Percentiles rank a stretch among this genome's conserved stretches.
phyloP scores from a whole-genome alignment of 2,329 filamentous ascomycete species.

The Calycina marina region DNA sequence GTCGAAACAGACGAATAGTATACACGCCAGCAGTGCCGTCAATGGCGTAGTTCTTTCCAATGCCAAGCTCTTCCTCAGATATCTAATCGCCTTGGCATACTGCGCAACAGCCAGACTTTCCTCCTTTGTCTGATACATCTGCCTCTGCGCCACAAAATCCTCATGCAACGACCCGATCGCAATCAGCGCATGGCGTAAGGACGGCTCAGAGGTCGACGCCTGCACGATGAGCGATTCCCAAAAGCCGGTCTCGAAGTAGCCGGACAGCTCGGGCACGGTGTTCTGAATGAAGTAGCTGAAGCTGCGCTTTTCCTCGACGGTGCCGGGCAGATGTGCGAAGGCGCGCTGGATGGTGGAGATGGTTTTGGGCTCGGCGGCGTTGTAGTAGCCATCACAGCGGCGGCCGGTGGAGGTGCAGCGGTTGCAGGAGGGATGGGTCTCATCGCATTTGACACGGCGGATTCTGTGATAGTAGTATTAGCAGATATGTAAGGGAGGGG shows the following conservation, averaged over 20 bases:
- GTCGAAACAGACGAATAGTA: constrained; percentile 15
- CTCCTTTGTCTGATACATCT: constrained; percentile 3
- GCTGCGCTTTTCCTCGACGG: constrained; percentile 10
- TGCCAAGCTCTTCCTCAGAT: constrained; percentile 7
- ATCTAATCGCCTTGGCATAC: constrained; percentile 12
- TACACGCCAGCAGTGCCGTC: constrained; percentile 12
- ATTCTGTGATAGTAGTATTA: constrained; percentile 7
- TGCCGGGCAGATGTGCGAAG: constrained; percentile 9
- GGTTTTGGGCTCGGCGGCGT: neutral
- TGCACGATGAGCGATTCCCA: constrained; percentile 9
- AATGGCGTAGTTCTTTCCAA: constrained; percentile 6
- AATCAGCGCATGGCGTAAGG: constrained; percentile 11
- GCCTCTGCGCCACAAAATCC: constrained; percentile 5
- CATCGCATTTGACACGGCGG: constrained; percentile 15
- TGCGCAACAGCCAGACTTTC: constrained; percentile 9
- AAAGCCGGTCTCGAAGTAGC: constrained; percentile 10
- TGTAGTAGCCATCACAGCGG: constrained; percentile 16
- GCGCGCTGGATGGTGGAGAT: constrained; percentile 6
- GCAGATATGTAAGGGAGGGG: constrained; percentile 4
- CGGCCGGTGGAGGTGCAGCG: constrained; percentile 12
- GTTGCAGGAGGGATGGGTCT: constrained; percentile 12
- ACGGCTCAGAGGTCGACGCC: constrained; percentile 5
- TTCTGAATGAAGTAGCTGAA: constrained; percentile 14
- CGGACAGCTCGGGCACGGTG: constrained; percentile 13
- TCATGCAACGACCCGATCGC: constrained; percentile 10